Base-by-base conservation (phyloP, 2,329 filamentous ascomycete species). In the Canariomyces notabilis region DNA sequence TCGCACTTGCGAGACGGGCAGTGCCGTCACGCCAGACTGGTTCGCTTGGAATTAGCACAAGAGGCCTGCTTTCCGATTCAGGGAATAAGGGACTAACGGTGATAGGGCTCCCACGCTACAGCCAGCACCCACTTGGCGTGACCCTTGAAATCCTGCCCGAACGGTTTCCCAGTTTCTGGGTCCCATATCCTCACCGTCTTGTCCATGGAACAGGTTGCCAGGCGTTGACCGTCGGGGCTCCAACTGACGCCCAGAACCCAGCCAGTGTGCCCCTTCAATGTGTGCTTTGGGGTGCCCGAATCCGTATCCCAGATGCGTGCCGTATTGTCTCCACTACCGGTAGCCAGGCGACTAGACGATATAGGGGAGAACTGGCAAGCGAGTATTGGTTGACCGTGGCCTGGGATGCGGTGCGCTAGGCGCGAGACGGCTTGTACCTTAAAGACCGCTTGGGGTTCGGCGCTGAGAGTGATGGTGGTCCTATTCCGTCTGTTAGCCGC, bases 231-330 rank as follows among this genome's bases (percentile, higher is more conserved):
- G 61, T 96, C 89, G 0, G 90, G 89, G 12, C 87, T 89, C 81
- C 88, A 97, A 44, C 82, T 80, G 3, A 95, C 88, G 2, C 83
- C 87, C 46, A 97, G 68, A 3, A 97, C 89, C 90, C 90, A 96
- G 50, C 85, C 85, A 2, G 84, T 83, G 65, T 97, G 93, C 0
- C 89, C 89, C 58, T 88, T 85, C 39, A 97, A 69, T 0, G 89
- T 97, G 65, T 87, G 80, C 51, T 88, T 79, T 0, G 90, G 89
- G 9, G 89, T 96, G 38, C 90, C 90, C 0, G 89, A 96, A 59
- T 96, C 88, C 39, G 89, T 90, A 60, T 98, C 90, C 89, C 89
- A 96, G 69, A 97, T 84, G 46, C 91, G 75, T 0, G 90, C 91
- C 1, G 90, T 96, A 57, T 85, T 85, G 61, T 98, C 93, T 37